A percentile compares a stretch with the other conserved stretches of the same genome.
Evolutionary conservation across 1,284 basidiomycete species (phyloP).

Genomic region (Melampsora medusae): DNA sequence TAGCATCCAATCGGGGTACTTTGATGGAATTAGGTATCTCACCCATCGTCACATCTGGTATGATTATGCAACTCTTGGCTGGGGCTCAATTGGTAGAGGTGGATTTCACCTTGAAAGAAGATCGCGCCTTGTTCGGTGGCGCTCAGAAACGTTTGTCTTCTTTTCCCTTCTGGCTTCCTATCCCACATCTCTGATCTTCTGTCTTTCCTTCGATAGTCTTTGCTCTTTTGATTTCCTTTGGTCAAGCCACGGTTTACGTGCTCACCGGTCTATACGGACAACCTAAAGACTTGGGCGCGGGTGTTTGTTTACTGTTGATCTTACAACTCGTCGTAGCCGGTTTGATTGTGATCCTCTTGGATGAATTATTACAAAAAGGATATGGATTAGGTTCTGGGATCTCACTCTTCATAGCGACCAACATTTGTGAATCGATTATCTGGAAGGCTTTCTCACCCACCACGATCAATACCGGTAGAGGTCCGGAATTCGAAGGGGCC

Average conservation of each 20-base stretch:
- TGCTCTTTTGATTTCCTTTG: slow-evolving; percentile 66
- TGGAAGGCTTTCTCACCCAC: slow-evolving; percentile 99
- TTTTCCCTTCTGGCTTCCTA: slow-evolving; percentile 63
- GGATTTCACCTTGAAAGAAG: slow-evolving; percentile 95
- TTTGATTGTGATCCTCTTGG: slow-evolving; percentile 94
- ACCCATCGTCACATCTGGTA: slow-evolving; percentile 93
- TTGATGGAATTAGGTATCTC: slow-evolving; percentile 99
- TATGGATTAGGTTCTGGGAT: slow-evolving; percentile 98
- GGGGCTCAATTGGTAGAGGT: slow-evolving; percentile 97
- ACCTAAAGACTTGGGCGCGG: slow-evolving; percentile 87
- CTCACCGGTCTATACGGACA: slow-evolving; percentile 94
- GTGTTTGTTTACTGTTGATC: slow-evolving; percentile 90
- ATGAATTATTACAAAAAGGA: slow-evolving; percentile 97
- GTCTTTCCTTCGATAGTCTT: slow-evolving; percentile 69
- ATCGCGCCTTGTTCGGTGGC: slow-evolving; percentile 89
- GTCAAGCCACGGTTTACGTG: slow-evolving; percentile 95
- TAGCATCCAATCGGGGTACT: slow-evolving; percentile 95
- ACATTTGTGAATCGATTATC: slow-evolving; percentile 98
- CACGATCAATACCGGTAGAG: slow-evolving; percentile 95
- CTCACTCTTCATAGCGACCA: slow-evolving; percentile 98
- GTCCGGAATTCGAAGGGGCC: slow-evolving; percentile 96
- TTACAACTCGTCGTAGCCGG: slow-evolving; percentile 91
- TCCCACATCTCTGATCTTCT: slow-evolving; percentile 52
- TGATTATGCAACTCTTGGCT: slow-evolving; percentile 99
- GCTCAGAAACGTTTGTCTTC: slow-evolving; percentile 86